phyloP scores from a whole-genome alignment of 176 grass and related monocot species.

The Hyparrhenia diplandra region DNA sequence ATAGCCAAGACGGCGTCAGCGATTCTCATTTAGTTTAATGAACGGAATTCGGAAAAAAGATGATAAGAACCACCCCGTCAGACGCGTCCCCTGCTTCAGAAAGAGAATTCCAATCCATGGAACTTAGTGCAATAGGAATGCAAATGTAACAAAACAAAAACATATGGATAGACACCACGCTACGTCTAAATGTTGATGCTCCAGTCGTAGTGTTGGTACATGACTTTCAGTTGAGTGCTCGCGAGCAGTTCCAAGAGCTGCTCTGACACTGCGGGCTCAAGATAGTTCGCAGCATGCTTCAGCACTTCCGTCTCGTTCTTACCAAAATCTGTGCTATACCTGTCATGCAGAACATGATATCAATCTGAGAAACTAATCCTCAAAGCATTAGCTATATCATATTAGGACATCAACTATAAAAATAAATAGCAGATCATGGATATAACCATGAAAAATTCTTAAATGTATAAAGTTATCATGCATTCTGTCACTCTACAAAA shows the following conservation, averaged over 20 bases:
- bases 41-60: neutral
- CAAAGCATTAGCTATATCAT: neutral
- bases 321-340: slow-evolving; percentile 88
- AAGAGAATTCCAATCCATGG: neutral
- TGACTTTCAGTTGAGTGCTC: slow-evolving; percentile 66
- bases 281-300: slow-evolving; percentile 92
- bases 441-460: neutral
- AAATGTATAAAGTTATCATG: neutral
- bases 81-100: neutral
- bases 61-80: neutral
- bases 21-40: neutral
- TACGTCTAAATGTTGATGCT: slow-evolving; percentile 59
- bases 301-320: slow-evolving; percentile 80
- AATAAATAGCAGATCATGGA: neutral
- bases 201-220: slow-evolving; percentile 87
- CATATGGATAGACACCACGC: neutral
- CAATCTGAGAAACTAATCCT: neutral
- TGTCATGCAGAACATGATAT: slow-evolving; percentile 10
- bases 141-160: slow-evolving; percentile 22
- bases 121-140: slow-evolving; percentile 6
- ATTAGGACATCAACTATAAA: neutral
- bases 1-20: neutral
- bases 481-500: neutral
- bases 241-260: slow-evolving; percentile 72
- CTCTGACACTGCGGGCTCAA: slow-evolving; percentile 58